A percentile compares a stretch with the other conserved stretches of the same genome.
Evolutionary conservation across 352 stramenopile genomes (phyloP).

Genomic region (Blastocystis sp.): DNA sequence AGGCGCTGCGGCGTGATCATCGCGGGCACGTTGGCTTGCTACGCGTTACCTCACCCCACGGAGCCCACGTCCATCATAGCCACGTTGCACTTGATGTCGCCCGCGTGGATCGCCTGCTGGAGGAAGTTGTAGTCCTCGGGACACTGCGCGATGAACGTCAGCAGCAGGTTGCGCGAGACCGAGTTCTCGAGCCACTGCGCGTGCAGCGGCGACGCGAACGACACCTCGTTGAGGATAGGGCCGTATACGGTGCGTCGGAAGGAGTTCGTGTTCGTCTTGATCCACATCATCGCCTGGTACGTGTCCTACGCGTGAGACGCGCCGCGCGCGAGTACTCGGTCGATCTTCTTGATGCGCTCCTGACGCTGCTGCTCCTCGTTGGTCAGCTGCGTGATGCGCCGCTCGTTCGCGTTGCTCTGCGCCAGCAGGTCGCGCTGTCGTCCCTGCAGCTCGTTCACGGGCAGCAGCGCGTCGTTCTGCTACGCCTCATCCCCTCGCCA

Average conservation of each 20-base stretch:
- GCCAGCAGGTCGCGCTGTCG: neutral
- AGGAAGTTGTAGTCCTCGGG: constrained; percentile 38
- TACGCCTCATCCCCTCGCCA: neutral
- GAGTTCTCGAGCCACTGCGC: constrained; percentile 48
- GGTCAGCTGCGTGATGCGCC: neutral
- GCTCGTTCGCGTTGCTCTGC: neutral
- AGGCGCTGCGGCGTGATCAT: neutral
- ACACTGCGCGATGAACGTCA: constrained; percentile 48
- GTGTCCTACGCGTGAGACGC: constrained; percentile 3
- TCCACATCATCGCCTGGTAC: constrained; percentile 36
- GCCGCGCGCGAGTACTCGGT: neutral
- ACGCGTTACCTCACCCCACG: neutral
- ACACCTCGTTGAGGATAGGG: constrained; percentile 54
- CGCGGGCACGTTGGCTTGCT: neutral
- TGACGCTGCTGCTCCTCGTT: neutral
- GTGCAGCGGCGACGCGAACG: constrained; percentile 16
- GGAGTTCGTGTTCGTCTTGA: neutral
- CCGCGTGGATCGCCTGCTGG: constrained; percentile 2
- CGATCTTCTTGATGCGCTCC: constrained; percentile 4
- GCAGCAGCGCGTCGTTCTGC: neutral
- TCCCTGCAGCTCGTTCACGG: neutral
- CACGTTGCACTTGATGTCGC: constrained; percentile 24
- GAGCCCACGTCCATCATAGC: constrained; percentile 9
- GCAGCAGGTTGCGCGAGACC: constrained; percentile 16
- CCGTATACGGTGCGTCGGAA: constrained; percentile 37